Evolutionary conservation across 306 rosid genomes (phyloP).

Genomic region (Lathyrus sativus): DNA sequence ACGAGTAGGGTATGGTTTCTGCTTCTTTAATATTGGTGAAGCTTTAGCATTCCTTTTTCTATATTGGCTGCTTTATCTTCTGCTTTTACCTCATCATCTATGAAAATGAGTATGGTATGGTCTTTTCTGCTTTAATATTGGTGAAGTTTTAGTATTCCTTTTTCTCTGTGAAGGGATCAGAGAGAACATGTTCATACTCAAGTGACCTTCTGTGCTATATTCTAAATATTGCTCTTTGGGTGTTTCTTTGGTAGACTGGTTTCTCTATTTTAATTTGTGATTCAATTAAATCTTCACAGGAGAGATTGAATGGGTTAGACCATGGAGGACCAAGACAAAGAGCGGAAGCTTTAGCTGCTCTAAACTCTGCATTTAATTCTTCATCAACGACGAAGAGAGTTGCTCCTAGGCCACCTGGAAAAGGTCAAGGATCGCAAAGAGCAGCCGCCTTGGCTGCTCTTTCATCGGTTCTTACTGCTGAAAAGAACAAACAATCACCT

Average conservation of each 20-base stretch:
- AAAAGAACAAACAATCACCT: slow-evolving; percentile 58
- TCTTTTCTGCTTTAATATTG: slow-evolving; percentile 7
- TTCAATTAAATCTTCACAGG: slow-evolving; percentile 44
- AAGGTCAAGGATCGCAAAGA: slow-evolving; percentile 85
- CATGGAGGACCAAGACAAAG: slow-evolving; percentile 90
- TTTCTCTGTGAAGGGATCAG: slow-evolving; percentile 6
- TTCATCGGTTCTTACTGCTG: slow-evolving; percentile 86
- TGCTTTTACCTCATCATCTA: slow-evolving; percentile 76
- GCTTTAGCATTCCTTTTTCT: background rate
- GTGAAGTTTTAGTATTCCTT: background rate
- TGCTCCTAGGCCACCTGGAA: slow-evolving; percentile 53
- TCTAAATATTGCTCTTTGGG: slow-evolving; percentile 12
- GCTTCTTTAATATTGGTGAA: slow-evolving; percentile 3
- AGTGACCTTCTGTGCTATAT: background rate
- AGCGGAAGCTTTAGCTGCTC: slow-evolving; percentile 92
- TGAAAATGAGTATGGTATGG: slow-evolving; percentile 43
- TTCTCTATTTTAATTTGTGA: slow-evolving; percentile 17
- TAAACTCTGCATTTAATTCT: slow-evolving; percentile 77
- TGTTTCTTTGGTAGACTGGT: background rate
- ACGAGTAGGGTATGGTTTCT: slow-evolving; percentile 40
- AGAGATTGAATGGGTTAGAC: slow-evolving; percentile 65
- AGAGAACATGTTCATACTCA: slow-evolving; percentile 8
- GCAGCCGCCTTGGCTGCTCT: slow-evolving; percentile 98
- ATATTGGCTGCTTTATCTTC: slow-evolving; percentile 49
- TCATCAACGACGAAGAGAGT: slow-evolving; percentile 46